Evolutionary conservation across 108 stramenopile genomes (phyloP).

Genomic region (Parietichytrium sp.): DNA sequence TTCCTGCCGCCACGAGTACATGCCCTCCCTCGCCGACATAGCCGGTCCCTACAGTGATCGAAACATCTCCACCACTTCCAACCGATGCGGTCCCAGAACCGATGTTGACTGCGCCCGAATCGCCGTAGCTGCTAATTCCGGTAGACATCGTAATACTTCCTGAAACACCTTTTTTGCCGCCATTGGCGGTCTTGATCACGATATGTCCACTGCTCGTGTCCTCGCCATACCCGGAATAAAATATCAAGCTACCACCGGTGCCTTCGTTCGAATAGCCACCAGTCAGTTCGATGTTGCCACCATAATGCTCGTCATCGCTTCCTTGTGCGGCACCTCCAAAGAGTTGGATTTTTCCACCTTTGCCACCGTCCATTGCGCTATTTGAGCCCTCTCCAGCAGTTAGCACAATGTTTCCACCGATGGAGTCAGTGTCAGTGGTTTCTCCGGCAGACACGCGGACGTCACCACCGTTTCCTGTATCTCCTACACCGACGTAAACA

Average conservation of each 20-base stretch:
- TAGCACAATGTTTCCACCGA: constrained; percentile 52
- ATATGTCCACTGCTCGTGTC: constrained; percentile 42
- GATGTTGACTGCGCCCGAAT: constrained; percentile 43
- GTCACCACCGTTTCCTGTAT: constrained; percentile 40
- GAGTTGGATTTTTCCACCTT: constrained; percentile 54
- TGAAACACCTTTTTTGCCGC: constrained; percentile 42
- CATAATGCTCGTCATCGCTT: too few relatives aligned
- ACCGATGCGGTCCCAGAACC: constrained; percentile 46
- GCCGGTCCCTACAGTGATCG: not conserved
- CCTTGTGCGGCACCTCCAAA: constrained; percentile 60
- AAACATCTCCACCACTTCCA: constrained; percentile 31
- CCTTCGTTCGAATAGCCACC: constrained; percentile 45
- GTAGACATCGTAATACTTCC: constrained; percentile 46
- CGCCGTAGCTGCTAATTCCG: constrained; percentile 41
- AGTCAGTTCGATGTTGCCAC: constrained; percentile 46
- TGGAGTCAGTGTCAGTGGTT: constrained; percentile 5
- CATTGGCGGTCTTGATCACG: constrained; percentile 41
- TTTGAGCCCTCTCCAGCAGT: constrained; percentile 59
- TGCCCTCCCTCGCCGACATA: constrained; percentile 45
- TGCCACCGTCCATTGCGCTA: constrained; percentile 40
- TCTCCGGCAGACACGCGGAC: constrained; percentile 42
- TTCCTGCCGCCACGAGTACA: constrained; percentile 49
- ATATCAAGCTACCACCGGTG: constrained; percentile 32
- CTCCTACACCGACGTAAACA: constrained; percentile 52
- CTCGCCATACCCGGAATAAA: constrained; percentile 42